A percentile compares a stretch with the other conserved stretches of the same genome.
Conservation (phyloP, 129 eudicot species). For the Centella asiatica region DNA sequence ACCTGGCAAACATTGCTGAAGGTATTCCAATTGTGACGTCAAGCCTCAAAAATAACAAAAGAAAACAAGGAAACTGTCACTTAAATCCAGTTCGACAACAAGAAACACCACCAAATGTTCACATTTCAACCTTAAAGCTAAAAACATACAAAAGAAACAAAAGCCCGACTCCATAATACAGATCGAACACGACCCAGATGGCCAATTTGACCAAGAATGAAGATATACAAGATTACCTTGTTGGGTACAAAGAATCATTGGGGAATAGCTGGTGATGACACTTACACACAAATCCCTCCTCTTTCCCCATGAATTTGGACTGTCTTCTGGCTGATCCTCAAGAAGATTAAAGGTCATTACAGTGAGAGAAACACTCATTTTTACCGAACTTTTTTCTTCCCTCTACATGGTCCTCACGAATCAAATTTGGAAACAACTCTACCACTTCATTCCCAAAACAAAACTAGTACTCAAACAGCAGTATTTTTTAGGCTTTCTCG, state of each 20-base stretch:
- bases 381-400: slow-evolving; percentile 8
- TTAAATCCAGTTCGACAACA: not conserved
- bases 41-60: slow-evolving; percentile 45
- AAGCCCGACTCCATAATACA: slow-evolving; percentile 26
- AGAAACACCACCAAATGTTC: not conserved
- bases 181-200: not conserved
- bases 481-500: too few species aligned
- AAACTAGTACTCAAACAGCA: not conserved
- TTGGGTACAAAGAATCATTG: slow-evolving; percentile 81
- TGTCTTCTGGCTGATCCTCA: slow-evolving; percentile 80
- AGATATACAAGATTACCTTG: slow-evolving; percentile 59
- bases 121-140: not conserved
- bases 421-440: not conserved
- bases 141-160: slow-evolving; percentile 6
- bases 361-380: slow-evolving; percentile 85
- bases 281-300: slow-evolving; percentile 92
- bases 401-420: slow-evolving; percentile 12
- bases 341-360: slow-evolving; percentile 94
- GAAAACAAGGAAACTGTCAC: not conserved
- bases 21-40: slow-evolving; percentile 85
- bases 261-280: slow-evolving; percentile 89
- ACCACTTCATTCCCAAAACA: not conserved
- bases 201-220: not conserved
- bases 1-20: slow-evolving; percentile 95
- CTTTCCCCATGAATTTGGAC: slow-evolving; percentile 84